Base-by-base conservation (phyloP, 345 rosid genomes). In the Gossypium ekmanianum region DNA sequence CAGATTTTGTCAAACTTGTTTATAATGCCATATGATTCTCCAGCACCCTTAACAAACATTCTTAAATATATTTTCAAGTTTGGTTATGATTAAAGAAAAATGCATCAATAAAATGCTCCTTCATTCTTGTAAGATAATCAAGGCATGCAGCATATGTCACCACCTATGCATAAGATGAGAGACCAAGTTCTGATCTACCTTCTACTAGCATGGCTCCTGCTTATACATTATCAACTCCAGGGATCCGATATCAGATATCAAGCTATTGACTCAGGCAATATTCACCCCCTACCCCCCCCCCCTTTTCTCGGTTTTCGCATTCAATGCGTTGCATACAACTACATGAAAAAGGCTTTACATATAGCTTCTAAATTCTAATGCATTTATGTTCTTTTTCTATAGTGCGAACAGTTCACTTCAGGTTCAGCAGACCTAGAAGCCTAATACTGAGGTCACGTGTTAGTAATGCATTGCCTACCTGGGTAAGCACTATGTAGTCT, bases 11-110 rank as follows among this genome's bases (percentile, higher is more conserved):
- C 68, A 29, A 71, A 26, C 66, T 20, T 41, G 56, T 71, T 61
- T 56, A 47, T 56, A 61, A 80, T 72, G 76, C 83, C 92, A 83
- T 82, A 69, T 85, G 90, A 88, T 88, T 71, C 89, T 83, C 76
- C 54, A 62, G 54, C 78, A 80, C 75, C 74, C 83, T 84, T 80
- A 73, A 72, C 84, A 65, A 74, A 75, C 84, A 79, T 77, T 72
- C 79, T 61, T 47, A 18, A 78, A 29, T 72, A 59, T 48, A 29
- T 76, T 69, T 82, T 81, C 84, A 83, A 83, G 76, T 71, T 79
- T 74, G 41, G 81, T 51, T 62, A 86, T 86, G 83, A 83, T 86
- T 82, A 74, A 80, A 50, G 17, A 41, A 68, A 34, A 12, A 68
- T 45, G 73, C 17, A 73, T 41, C 34, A 51, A 82, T 78, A 72